phyloP scores from a whole-genome alignment of 108 stramenopile genomes.

The Cyclotella atomus region DNA sequence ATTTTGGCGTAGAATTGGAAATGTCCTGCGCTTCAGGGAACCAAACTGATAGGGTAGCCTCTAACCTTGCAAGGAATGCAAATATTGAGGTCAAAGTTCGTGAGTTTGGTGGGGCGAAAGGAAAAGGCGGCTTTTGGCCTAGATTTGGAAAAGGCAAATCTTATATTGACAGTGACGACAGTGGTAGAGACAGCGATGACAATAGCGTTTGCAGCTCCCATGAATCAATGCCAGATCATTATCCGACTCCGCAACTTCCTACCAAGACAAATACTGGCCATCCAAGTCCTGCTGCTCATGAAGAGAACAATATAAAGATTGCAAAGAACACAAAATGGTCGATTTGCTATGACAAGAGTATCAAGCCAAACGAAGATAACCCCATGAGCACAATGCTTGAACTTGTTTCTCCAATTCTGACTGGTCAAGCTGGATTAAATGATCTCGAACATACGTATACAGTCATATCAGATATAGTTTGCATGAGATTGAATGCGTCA shows the following conservation, averaged over 20 bases:
- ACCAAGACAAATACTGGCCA: no score
- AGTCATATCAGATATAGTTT: constrained; percentile 25
- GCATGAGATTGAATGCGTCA: constrained; percentile 51
- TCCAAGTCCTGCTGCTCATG: no score
- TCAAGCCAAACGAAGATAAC: constrained; percentile 32
- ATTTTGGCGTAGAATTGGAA: constrained; percentile 40
- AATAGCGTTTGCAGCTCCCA: background rate
- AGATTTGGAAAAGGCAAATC: background rate
- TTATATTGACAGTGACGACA: background rate
- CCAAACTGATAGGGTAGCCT: background rate
- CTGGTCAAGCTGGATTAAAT: constrained; percentile 40
- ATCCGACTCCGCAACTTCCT: background rate
- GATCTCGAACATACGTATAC: constrained; percentile 25
- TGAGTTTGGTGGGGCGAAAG: constrained; percentile 3
- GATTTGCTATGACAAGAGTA: constrained; percentile 52
- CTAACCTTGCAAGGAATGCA: constrained; percentile 12
- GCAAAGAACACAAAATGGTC: constrained; percentile 47
- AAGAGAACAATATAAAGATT: background rate
- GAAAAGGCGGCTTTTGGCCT: background rate
- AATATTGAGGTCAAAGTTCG: constrained; percentile 7
- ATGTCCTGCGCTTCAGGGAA: constrained; percentile 36
- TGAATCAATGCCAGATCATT: constrained; percentile 5
- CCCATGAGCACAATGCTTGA: constrained; percentile 60
- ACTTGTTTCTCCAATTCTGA: constrained; percentile 63
- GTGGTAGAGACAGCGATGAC: background rate